Evolutionary conservation across 2,329 filamentous ascomycete genomes (phyloP), one percentile per base, ranked within the genome.

Genomic region (Ascosphaera acerosa): DNA sequence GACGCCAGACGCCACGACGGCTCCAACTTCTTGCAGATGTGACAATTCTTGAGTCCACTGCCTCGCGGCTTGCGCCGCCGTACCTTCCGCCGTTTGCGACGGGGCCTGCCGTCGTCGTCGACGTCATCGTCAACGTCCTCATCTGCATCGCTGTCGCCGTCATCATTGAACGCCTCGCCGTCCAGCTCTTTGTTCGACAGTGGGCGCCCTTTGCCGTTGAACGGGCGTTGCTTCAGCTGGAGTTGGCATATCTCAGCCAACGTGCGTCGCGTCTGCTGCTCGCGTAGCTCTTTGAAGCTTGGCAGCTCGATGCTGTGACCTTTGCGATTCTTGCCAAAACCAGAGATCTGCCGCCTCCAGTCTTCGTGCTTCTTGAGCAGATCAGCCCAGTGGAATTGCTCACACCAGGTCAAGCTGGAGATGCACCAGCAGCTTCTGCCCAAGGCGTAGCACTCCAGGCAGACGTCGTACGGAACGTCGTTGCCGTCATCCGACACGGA

Each of bases 371-470:
- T 74, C 31, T 69, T 59, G 0, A 69, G 59, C 7, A 97, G 58
- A 10, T 81, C 69, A 26, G 68, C 62, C 82, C 82, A 94, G 9
- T 66, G 58, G 63, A 82, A 92, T 47, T 94, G 87, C 47, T 97
- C 82, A 31, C 78, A 80, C 82, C 84, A 97, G 36, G 66, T 69
- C 7, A 91, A 63, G 7, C 70, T 70, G 3, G 82, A 90, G 31
- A 90, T 64, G 44, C 87, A 97, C 3, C 66, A 68, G 47, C 87
- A 97, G 29, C 82, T 91, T 32, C 87, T 69, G 15, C 87, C 87
- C 76, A 94, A 90, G n/a, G 71, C 76, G 45, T 90, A 97, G 46
- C 87, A 97, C 41, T 97, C 87, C 76, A 97, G 82, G 45, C 87
- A 97, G 15, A 97, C 64, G 48, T 97, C 87, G 47, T 94, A 97